Evolutionary conservation across 2,329 filamentous ascomycete species (phyloP), one percentile per base, ranked within the genome.

Genomic region (Ceratocystis alfenasii): DNA sequence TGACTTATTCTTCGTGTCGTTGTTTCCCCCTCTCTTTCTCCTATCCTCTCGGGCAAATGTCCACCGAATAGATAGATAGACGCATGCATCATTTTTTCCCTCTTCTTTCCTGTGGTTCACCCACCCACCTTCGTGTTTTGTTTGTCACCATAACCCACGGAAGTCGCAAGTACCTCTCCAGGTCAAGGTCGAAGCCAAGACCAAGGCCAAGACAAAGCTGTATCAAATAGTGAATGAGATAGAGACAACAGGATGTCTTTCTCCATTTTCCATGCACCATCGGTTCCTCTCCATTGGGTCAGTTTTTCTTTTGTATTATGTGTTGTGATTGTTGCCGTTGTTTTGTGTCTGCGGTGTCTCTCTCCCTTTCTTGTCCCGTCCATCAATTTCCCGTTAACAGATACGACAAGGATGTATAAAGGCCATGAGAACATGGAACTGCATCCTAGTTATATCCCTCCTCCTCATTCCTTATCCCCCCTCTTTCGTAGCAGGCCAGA

Each of bases 161-260:
- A 41, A 41, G 3, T 41, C 25, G 15, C 55, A 59, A 59, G 30
- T 36, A 15, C 55, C 55, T 33, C 15, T 30, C 30, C 53, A 59
- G 55, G 30, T 59, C 15, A 36, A 30, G 55, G 55, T 20, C 28
- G 33, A 10, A 20, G 55, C 55, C 50, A 55, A 22, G 20, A 17
- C 10, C 22, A 55, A 25, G 50, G 25, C 50, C 55, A 59, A 59
- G 30, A 59, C 55, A 30, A 36, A 59, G 28, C 55, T 59, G 55
- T n/a, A 59, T 59, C 12, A 59, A 59, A 59, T 36, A n/a, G 55
- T 36, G 55, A 59, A 59, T 36, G 28, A 36, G 55, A 59, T 59
- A 36, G 55, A 36, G 55, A 59, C 28, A 59, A 59, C 55, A 36
- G 55, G 55, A 59, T 59, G 55, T 36, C 28, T 59, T 59, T 59